Evolutionary conservation across 345 rosid species (phyloP).

Genomic region (Pistacia vera): DNA sequence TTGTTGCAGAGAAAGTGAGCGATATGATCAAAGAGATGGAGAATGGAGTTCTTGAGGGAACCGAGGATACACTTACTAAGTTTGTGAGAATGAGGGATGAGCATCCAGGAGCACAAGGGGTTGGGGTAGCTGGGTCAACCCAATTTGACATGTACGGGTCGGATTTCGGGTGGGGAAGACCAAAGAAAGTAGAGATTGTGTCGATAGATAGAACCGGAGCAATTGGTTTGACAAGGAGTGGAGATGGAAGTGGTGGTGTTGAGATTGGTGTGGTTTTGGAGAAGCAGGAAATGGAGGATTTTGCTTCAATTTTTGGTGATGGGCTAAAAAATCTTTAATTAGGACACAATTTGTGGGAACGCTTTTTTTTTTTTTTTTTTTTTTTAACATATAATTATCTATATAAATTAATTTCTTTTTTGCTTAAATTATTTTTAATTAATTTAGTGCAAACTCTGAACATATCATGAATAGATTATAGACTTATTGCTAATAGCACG

Average conservation of each 20-base stretch:
- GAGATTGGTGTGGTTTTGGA: conserved; percentile 37
- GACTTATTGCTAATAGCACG: too few relatives aligned
- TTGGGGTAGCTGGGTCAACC: conserved; percentile 19
- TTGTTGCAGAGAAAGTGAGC: conserved; percentile 15
- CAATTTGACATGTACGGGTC: conserved; percentile 20
- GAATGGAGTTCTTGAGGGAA: background rate
- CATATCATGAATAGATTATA: too few relatives aligned
- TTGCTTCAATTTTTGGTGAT: conserved; percentile 11
- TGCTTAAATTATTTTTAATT: too few relatives aligned
- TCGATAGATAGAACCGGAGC: conserved; percentile 26
- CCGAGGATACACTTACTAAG: background rate
- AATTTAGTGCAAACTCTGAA: too few relatives aligned
- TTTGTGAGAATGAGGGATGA: background rate
- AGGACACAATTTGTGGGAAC: too few relatives aligned
- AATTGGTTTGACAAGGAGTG: conserved; percentile 19
- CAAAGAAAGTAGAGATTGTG: conserved; percentile 31
- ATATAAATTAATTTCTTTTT: too few relatives aligned
- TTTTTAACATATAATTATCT: too few relatives aligned
- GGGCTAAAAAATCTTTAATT: conserved; percentile 11
- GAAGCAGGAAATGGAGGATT: conserved; percentile 30
- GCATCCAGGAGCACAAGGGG: background rate
- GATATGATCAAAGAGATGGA: conserved; percentile 19
- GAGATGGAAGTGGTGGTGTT: conserved; percentile 29
- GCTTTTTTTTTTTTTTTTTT: too few relatives aligned
- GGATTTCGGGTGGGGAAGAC: conserved; percentile 34